phyloP scores from a whole-genome alignment of 2,329 filamentous ascomycete species.

The Fusarium napiforme region DNA sequence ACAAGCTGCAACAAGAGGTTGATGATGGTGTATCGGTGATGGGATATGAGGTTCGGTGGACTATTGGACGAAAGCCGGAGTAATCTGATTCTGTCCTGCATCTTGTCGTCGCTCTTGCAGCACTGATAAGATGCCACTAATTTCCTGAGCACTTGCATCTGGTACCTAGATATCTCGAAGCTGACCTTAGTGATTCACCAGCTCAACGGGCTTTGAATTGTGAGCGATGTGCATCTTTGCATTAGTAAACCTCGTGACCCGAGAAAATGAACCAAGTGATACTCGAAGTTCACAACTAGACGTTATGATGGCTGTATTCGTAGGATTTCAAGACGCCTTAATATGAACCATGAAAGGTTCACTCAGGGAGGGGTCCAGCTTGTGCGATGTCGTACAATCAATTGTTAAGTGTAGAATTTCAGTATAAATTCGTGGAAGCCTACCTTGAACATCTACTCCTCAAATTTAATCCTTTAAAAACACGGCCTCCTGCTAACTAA shows the following conservation, averaged over 20 bases:
- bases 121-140: not conserved
- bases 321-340: no score
- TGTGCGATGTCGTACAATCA: not conserved
- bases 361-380: fast-evolving
- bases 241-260: no score
- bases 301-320: no score
- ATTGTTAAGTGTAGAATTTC: not conserved
- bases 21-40: not conserved
- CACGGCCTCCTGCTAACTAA: fast-evolving
- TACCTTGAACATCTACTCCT: fast-evolving
- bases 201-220: not conserved
- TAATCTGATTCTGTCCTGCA: not conserved
- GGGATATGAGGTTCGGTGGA: conserved; percentile 11
- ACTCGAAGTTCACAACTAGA: no score
- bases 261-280: not conserved
- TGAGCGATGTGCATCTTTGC: no score
- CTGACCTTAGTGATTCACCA: not conserved
- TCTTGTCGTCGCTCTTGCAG: no score
- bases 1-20: not conserved
- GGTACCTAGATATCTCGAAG: no score
- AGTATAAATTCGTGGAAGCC: not conserved
- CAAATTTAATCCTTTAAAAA: no score
- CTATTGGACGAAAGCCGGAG: not conserved
- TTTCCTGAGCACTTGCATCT: fast-evolving
- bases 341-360: fast-evolving